Evolutionary conservation across 2,329 filamentous ascomycete species (phyloP).

Genomic region (Arthroderma sp.): DNA sequence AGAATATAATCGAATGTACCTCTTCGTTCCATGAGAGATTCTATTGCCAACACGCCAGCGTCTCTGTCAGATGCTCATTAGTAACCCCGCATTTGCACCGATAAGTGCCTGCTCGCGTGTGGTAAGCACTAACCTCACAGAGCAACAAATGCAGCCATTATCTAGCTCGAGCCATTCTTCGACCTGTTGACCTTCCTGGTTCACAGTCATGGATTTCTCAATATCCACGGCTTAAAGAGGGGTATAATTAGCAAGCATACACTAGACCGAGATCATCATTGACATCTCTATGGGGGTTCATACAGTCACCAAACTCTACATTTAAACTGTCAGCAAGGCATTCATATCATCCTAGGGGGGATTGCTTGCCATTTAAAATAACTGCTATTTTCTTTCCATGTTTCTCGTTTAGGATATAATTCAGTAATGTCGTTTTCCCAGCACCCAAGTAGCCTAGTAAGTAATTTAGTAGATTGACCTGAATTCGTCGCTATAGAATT

Average conservation of each 20-base stretch:
- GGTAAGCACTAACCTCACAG: slow-evolving; percentile 56
- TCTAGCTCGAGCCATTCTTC: slow-evolving; percentile 93
- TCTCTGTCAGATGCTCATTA: slow-evolving; percentile 43
- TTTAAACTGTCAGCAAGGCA: slow-evolving; percentile 10
- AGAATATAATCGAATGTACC: slow-evolving; percentile 96
- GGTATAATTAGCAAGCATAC: too few relatives aligned
- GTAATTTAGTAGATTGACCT: background rate
- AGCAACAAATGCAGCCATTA: slow-evolving; percentile 96
- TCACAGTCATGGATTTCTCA: slow-evolving; percentile 88
- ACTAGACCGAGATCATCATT: slow-evolving; percentile 1
- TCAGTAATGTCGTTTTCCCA: slow-evolving; percentile 87
- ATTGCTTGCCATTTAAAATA: slow-evolving; percentile 67
- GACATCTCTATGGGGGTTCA: slow-evolving; percentile 17
- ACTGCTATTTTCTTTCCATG: slow-evolving; percentile 98
- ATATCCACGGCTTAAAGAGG: slow-evolving; percentile 62
- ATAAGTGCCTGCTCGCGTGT: background rate
- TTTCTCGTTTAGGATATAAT: slow-evolving; percentile 87
- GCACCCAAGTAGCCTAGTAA: slow-evolving; percentile 74
- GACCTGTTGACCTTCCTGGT: slow-evolving; percentile 65
- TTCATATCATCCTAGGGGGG: background rate
- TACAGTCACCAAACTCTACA: slow-evolving; percentile 69
- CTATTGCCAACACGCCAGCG: slow-evolving; percentile 83
- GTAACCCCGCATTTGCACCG: background rate
- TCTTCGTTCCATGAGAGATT: slow-evolving; percentile 86
- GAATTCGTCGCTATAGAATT: too few relatives aligned